Evolutionary conservation across 352 stramenopile genomes (phyloP), one percentile per base, ranked within the genome.

Genomic region (Globisporangium heterothallicum): DNA sequence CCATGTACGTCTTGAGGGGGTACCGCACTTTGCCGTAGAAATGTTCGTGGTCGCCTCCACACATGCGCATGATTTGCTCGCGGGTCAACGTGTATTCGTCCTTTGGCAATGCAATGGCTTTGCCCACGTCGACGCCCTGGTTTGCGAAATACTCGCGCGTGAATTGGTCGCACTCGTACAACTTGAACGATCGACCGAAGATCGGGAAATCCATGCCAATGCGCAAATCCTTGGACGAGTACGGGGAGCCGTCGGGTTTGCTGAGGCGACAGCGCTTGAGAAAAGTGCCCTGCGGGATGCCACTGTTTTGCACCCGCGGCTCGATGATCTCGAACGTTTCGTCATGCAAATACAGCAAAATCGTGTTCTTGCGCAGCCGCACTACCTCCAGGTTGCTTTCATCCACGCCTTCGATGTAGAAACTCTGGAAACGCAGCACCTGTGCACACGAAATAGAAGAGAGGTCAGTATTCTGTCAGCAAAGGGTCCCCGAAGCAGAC

Each of bases 281-380:
- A 26, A 94, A 96, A 9, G 70, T 93, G 24, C 88, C 88, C 35
- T 96, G 83, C 3, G 74, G 73, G 29, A 96, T 90, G 8, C 88
- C 88, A 49, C 78, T 92, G 68, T 97, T 96, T 35, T 71, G 53
- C 5, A 74, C 61, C 32, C 74, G 76, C 26, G 82, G 70, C 64
- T 97, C 88, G 44, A 89, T 84, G 53, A 97, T 93, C 70, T 96
- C 72, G 34, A 95, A 89, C 21, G 79, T 95, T 44, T 94, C 78
- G 56, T 96, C 88, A 24, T 80, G 66, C 25, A 95, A 67, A 53
- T 95, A 95, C 13, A 86, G 61, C 49, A 97, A 42, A 16, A 91
- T 75, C n/a, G 77, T 72, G 56, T 78, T 92, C 43, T 71, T 89
- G 58, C 71, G 89, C 27, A 86, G 63, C 4, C 69, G 76, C 32